Evolutionary conservation across 805 yeast genomes (phyloP), one percentile per base, ranked within the genome.

Genomic region (Dipodascopsis uninucleata): DNA sequence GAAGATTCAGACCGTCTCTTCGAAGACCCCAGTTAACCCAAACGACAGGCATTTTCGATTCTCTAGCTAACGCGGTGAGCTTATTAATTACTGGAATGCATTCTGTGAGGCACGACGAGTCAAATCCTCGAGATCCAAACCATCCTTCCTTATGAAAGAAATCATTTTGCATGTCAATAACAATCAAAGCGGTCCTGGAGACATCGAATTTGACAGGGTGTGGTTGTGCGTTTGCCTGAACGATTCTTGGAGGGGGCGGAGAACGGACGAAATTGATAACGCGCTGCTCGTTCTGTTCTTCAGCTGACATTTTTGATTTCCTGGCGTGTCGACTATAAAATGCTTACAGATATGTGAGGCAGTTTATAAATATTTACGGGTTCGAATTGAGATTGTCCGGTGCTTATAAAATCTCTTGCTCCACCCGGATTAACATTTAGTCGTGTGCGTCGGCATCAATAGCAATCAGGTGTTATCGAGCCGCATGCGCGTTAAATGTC

Each of bases 151-250:
- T 43, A 24, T 46, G 52, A 16, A 49, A 16, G 28, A 49, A 49
- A 37, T 48, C 53, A 28, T 49, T 49, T 31, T 49, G 53, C 53
- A 49, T 49, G 39, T 49, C 53, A 16, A 49, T 45, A n/a, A 49
- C 47, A 17, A 49, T 29, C 14, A 49, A 32, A 5, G 53, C 53
- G 6, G 53, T 26, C 4, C 46, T 36, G 14, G 47, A 18, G 28
- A 46, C 35, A 29, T 45, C 53, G 22, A 49, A 22, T 26, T 46
- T 37, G 16, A 49, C 47, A 3, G 42, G 21, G 31, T 36, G 29
- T 10, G 52, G 49, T 10, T 35, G 28, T 14, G 43, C 49, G 16
- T 26, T 24, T n/a, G 34, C 18, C 16, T 35, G 40, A 24, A 47
- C 28, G 12, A 47, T 25, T 21, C 51, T 39, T 6, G 49, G 49